Evolutionary conservation across 2,329 filamentous ascomycete genomes (phyloP).

Genomic region (Grosmannia clavigera): DNA sequence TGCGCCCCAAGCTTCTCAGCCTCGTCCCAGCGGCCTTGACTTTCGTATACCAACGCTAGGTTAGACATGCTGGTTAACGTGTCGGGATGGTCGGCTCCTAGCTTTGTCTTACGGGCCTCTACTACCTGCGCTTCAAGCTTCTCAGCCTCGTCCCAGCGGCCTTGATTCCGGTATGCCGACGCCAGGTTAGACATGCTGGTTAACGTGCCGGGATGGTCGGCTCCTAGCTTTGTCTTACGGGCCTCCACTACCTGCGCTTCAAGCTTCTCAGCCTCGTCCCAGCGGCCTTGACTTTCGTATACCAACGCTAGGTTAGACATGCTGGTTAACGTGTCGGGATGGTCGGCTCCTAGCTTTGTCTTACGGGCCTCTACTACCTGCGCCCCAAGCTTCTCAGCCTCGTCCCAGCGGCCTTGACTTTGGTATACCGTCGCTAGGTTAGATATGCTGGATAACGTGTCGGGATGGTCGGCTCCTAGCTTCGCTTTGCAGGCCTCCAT

Average conservation of each 20-base stretch:
- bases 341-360: background rate
- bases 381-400: background rate
- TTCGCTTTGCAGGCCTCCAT: no score
- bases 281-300: background rate
- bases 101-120: background rate
- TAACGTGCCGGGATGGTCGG: background rate
- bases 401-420: background rate
- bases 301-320: background rate
- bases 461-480: background rate
- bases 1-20: background rate
- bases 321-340: background rate
- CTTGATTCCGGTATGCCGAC: fast-evolving
- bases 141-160: background rate
- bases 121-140: background rate
- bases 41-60: background rate
- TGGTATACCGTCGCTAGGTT: background rate
- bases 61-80: background rate
- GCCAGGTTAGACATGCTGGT: background rate
- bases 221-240: background rate
- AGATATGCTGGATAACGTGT: background rate
- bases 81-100: background rate
- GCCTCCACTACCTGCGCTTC: background rate
- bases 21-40: background rate
- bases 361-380: background rate
- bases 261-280: background rate